Base-by-base conservation (phyloP, 306 rosid species). In the Glycine latifolia region DNA sequence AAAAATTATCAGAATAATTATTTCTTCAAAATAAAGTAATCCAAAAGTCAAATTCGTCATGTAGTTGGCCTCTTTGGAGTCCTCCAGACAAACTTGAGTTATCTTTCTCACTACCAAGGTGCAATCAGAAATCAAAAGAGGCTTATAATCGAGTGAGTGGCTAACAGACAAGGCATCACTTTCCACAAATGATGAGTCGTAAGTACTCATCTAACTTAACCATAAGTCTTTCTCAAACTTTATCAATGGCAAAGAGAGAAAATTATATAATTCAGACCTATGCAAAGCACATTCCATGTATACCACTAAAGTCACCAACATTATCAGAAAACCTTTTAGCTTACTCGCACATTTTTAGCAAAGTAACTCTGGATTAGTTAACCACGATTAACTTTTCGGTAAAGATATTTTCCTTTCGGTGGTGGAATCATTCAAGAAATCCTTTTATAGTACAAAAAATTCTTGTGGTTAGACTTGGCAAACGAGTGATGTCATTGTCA, bases 131-230 rank as follows among this genome's bases (percentile, higher is more conserved):
- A 12, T 12, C 8, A n/a, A 63, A 37, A 37, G 72, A 71, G 5
- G 15, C 47, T 75, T 56, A 20, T 17, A 52, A 33, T 39, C 3
- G 39, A 71, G 3, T 33, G 39, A 71, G 3, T 33, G 37, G 43
- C 63, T 2, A 68, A 11, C 35, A 49, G 67, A 59, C 81, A 82
- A 76, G 20, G 46, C 63, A 69, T 59, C 77, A 35, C 82, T 82
- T 76, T 70, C 78, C 67, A 49, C 67, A 68, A 75, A 75, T 56
- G 68, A 47, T 56, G 10, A 48, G 41, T 68, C 48, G 0, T 37
- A 37, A 10, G n/a, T 37, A 49, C 67, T 33, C 3, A 37, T 75
- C 56, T 26, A 26, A 16, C 67, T 10, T 74, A 71, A 67, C 16
- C 31, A 33, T 16, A 0, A 31, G 61, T 31, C 61, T n/a, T 55